Conservation (phyloP, 2,329 filamentous ascomycete genomes). For the Zasmidium angulare region DNA sequence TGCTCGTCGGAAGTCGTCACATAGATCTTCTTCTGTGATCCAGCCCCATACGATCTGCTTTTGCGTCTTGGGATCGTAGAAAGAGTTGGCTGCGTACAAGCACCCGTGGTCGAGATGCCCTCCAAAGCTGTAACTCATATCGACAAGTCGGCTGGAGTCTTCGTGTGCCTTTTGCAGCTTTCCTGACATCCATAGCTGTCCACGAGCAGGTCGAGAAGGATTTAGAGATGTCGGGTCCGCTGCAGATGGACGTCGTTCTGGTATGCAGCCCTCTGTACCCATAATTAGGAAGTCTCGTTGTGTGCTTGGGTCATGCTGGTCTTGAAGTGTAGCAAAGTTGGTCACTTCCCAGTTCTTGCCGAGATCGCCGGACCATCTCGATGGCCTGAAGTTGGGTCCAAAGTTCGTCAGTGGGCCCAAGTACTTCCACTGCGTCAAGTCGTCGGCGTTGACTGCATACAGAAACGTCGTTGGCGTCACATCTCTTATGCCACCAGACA, state of each 20-base stretch:
- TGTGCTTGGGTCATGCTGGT: slow-evolving; percentile 27
- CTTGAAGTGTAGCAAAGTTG: slow-evolving; percentile 46
- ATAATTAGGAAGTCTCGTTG: slow-evolving; percentile 46
- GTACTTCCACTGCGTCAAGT: slow-evolving; percentile 48
- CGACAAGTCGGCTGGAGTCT: slow-evolving; percentile 9
- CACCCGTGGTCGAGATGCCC: slow-evolving; percentile 52
- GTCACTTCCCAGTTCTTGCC: slow-evolving; percentile 55
- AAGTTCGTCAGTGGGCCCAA: slow-evolving; percentile 45
- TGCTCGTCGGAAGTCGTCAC: slow-evolving; percentile 41
- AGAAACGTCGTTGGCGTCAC: slow-evolving; percentile 49
- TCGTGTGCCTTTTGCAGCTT: slow-evolving; percentile 19
- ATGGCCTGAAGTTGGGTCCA: slow-evolving; percentile 40
- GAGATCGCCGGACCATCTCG: slow-evolving; percentile 51
- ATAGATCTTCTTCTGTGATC: slow-evolving; percentile 53
- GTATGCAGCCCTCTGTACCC: slow-evolving; percentile 46
- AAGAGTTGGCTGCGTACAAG: slow-evolving; percentile 52
- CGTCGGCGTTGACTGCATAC: slow-evolving; percentile 43
- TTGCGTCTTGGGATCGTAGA: slow-evolving; percentile 45
- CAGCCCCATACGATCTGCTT: slow-evolving; percentile 50
- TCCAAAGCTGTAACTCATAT: slow-evolving; percentile 41
- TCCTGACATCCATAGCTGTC: slow-evolving; percentile 49
- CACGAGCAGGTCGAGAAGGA: slow-evolving; percentile 29
- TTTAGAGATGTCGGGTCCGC: slow-evolving; percentile 22
- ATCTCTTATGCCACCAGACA: slow-evolving; percentile 49
- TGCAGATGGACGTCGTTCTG: slow-evolving; percentile 15